These are phyloP conservation scores for Penicillium thymicola DNA, from an alignment of 2,329 filamentous ascomycete genomes.

Conservation along the genomic window DNA sequence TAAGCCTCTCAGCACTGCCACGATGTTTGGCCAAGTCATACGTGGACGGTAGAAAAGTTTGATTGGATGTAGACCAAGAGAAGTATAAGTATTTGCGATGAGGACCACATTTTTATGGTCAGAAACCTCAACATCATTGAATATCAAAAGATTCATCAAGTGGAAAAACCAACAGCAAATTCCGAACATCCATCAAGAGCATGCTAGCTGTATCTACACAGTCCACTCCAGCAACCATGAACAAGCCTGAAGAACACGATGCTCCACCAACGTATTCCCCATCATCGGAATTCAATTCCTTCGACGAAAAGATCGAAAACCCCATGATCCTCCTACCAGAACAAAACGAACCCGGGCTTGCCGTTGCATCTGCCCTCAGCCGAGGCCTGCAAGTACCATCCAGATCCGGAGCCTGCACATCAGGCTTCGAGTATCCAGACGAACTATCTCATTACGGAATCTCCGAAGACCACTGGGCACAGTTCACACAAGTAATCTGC, in stretches of 20 bases:
- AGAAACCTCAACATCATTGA: background rate
- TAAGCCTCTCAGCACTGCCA: background rate
- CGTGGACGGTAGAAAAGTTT: background rate
- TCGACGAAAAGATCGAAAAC: slow-evolving; percentile 7
- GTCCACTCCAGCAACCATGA: background rate
- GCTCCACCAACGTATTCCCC: slow-evolving; percentile 11
- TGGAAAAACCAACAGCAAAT: background rate
- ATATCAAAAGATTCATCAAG: background rate
- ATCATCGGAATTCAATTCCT: background rate
- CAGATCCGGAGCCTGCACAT: slow-evolving; percentile 23
- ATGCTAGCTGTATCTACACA: background rate
- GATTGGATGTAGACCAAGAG: background rate
- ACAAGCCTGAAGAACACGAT: background rate
- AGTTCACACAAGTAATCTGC: slow-evolving; percentile 29
- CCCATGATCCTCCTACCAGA: slow-evolving; percentile 15
- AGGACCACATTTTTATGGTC: background rate
- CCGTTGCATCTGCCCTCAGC: slow-evolving; percentile 14
- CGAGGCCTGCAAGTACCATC: slow-evolving; percentile 34
- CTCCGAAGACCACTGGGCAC: slow-evolving; percentile 22
- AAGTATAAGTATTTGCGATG: background rate
- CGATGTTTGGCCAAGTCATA: background rate
- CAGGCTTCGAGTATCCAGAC: slow-evolving; percentile 32
- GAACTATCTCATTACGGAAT: slow-evolving; percentile 23
- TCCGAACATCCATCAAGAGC: background rate
- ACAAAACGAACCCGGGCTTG: slow-evolving; percentile 19